Evolutionary conservation across 495 filamentous ascomycete genomes (phyloP).

Genomic region (Arthonia radiata): DNA sequence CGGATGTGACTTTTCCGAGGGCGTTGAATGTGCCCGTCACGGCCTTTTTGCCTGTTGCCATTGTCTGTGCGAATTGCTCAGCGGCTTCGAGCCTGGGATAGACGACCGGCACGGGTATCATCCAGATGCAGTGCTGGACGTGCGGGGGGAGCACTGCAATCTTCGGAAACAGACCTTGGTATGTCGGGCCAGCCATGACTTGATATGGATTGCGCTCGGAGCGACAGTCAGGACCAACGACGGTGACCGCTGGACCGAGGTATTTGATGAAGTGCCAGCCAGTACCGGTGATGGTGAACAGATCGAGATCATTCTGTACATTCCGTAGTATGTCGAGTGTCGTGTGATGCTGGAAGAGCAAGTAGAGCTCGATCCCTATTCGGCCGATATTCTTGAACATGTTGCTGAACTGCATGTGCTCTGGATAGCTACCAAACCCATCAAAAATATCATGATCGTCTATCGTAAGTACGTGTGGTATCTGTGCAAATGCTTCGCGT

Average conservation of each 20-base stretch:
- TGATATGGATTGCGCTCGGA: constrained; percentile 76
- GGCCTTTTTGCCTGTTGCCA: constrained; percentile 87
- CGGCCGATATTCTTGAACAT: constrained; percentile 97
- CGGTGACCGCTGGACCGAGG: constrained; percentile 72
- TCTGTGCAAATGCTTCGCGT: constrained; percentile 88
- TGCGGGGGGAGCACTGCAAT: constrained; percentile 73
- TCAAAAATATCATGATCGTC: constrained; percentile 98
- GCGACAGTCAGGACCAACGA: constrained; percentile 72
- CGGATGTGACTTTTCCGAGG: constrained; percentile 78
- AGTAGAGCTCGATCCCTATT: constrained; percentile 93
- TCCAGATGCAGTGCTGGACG: constrained; percentile 90
- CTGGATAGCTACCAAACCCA: constrained; percentile 90
- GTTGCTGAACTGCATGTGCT: constrained; percentile 92
- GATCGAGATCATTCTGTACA: constrained; percentile 58
- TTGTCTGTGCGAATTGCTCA: constrained; percentile 66
- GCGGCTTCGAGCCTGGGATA: constrained; percentile 82
- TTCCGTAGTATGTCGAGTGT: constrained; percentile 81
- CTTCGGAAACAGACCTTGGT: constrained; percentile 91
- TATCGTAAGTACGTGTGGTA: constrained; percentile 76
- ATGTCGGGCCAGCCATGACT: constrained; percentile 88
- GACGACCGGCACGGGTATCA: constrained; percentile 70
- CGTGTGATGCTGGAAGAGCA: constrained; percentile 97
- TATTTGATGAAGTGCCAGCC: constrained; percentile 98
- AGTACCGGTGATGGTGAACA: constrained; percentile 90
- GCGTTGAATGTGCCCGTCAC: constrained; percentile 89